These are phyloP conservation scores for Saxophila tyrrhenica DNA, from an alignment of 495 filamentous ascomycete species.

Conservation along the genomic window DNA sequence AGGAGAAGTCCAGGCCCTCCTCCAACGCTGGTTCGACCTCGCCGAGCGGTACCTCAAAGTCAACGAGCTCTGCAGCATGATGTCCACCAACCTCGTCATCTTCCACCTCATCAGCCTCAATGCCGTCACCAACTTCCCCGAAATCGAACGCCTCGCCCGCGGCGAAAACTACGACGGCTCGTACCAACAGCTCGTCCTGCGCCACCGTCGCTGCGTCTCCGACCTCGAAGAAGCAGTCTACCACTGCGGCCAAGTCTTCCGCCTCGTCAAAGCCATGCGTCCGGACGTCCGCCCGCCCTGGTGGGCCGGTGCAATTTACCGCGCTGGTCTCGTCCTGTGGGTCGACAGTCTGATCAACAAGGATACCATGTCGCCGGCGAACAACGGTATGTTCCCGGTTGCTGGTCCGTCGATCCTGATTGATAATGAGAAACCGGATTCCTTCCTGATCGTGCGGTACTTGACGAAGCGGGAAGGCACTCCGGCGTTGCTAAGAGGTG, in stretches of 20 bases:
- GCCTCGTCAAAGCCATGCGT: conserved; percentile 36
- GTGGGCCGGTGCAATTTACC: conserved; percentile 34
- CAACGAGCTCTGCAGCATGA: conserved; percentile 30
- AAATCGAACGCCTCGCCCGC: conserved; percentile 48
- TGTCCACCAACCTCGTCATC: conserved; percentile 47
- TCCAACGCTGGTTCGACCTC: conserved; percentile 48
- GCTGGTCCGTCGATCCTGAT: conserved; percentile 25
- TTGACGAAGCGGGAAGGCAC: conserved; percentile 30
- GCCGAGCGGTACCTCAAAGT: conserved; percentile 31
- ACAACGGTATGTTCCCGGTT: conserved; percentile 20
- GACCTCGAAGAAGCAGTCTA: conserved; percentile 45
- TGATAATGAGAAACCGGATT: conserved; percentile 27
- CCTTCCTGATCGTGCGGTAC: conserved; percentile 30
- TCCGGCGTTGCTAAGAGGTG: conserved; percentile 28
- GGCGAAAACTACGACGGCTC: conserved; percentile 38
- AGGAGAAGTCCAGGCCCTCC: conserved; percentile 43
- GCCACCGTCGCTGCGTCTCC: conserved; percentile 42
- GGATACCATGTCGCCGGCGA: conserved; percentile 15
- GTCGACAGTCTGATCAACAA: conserved; percentile 26
- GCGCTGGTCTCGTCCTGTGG: conserved; percentile 30
- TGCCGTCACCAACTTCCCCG: conserved; percentile 44
- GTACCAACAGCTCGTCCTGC: conserved; percentile 36
- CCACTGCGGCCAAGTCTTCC: conserved; percentile 49
- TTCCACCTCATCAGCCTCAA: conserved; percentile 55
- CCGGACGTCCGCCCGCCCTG: conserved; percentile 30